Percentiles rank a stretch among this genome's conserved stretches.
Evolutionary conservation across 2,329 filamentous ascomycete species (phyloP).

Genomic region (Rutstroemia sp.): DNA sequence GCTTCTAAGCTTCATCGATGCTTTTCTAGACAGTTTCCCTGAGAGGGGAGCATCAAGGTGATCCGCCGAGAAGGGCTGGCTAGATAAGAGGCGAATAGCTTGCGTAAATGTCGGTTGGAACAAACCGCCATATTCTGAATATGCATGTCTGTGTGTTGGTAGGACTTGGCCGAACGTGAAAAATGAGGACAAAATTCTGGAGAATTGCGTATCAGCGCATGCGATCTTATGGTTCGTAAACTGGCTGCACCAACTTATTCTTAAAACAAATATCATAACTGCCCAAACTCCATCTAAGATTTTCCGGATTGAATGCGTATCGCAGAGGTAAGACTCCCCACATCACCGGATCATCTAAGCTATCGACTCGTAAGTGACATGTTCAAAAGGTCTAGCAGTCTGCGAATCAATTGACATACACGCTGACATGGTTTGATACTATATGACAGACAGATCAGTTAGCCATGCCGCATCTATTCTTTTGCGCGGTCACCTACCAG

Average conservation of each 20-base stretch:
- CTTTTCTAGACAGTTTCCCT: neutral
- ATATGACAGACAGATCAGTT: conserved; percentile 2
- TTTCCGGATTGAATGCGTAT: conserved; percentile 64
- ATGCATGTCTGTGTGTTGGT: conserved; percentile 73
- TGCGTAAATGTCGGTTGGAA: conserved; percentile 87
- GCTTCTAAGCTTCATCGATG: conserved; percentile 11
- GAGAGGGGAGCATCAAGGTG: conserved; percentile 6
- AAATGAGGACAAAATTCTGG: conserved; percentile 64
- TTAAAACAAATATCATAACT: conserved; percentile 95
- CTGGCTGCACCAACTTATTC: conserved; percentile 55
- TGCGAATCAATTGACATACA: conserved; percentile 51
- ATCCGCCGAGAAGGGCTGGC: conserved; percentile 38
- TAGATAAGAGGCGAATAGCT: conserved; percentile 75
- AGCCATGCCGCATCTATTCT: too few relatives aligned
- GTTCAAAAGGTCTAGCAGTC: neutral
- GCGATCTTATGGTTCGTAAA: neutral
- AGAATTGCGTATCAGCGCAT: conserved; percentile 3
- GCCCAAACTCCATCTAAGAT: conserved; percentile 81
- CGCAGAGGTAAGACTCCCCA: conserved; percentile 81
- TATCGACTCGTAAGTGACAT: conserved; percentile 33
- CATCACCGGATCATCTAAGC: conserved; percentile 86
- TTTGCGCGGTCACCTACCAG: conserved; percentile 43
- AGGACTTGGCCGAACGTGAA: conserved; percentile 87
- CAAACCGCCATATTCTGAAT: conserved; percentile 70
- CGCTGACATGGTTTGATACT: conserved; percentile 85